Evolutionary conservation across 768 basidiomycete species (phyloP), one percentile per base, ranked within the genome.

Genomic region (Leccinum variicolor): DNA sequence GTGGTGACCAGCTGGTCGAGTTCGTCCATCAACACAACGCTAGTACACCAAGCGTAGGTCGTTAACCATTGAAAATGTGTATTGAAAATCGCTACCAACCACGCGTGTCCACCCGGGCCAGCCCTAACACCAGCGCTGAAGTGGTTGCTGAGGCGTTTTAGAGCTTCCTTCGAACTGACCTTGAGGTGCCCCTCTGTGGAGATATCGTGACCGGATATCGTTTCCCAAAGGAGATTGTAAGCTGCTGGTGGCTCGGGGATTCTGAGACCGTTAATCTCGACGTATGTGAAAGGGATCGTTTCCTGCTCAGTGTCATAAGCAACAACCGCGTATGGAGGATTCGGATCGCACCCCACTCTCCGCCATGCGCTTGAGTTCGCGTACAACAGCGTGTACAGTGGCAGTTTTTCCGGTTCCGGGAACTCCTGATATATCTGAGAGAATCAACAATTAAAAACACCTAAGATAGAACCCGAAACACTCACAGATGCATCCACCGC

Each of bases 401-500:
- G 97, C 97, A 1, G 97, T 99, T 75, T 98, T 99, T 9, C 97
- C 96, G 2, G 96, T 98, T 7, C 97, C 96, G n/a, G 96, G 97
- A 7, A 98, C 94, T 9, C 97, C 96, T 7, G 95, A 94, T 50
- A 98, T 97, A 73, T 98, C 95, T 98, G 54, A 14, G 57, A 26
- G 7, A 15, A 6, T 8, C 10, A 14, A 53, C 14, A 54, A 52
- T 62, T 25, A 61, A 47, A 60, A 54, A 19, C 6, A 14, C 36
- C 14, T 0, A 36, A 39, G 45, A 33, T 8, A 11, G 50, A 34
- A 31, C 52, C 6, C 4, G 46, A 47, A 54, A 15, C 48, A 56
- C 93, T 69, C 66, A 96, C 95, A 98, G 52, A 99, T 79, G 72
- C 97, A 99, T 17, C 96, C 96, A 2, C 96, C 96, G 41, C 89